These are phyloP conservation scores for Potentilla sterilis DNA, from an alignment of 306 rosid genomes.

Conservation along the genomic window DNA sequence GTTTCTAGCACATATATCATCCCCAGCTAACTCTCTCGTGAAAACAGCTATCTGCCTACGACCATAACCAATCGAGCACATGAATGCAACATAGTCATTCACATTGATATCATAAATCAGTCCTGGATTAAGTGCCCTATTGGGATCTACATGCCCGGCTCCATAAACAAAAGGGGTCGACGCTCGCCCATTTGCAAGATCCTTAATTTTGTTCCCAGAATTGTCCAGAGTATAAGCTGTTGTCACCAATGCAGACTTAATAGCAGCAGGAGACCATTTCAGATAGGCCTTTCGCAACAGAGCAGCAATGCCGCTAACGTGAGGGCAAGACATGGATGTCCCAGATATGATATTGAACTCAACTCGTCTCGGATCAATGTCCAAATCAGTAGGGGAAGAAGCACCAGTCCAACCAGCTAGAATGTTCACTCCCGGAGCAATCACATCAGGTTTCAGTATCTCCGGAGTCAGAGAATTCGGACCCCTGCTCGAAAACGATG, in stretches of 20 bases:
- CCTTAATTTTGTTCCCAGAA: constrained; percentile 53
- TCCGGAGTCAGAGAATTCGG: constrained; percentile 61
- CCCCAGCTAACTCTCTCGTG: constrained; percentile 40
- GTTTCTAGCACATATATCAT: constrained; percentile 37
- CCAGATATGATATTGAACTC: constrained; percentile 91
- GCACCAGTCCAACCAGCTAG: constrained; percentile 89
- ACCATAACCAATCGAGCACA: constrained; percentile 82
- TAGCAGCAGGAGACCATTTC: constrained; percentile 74
- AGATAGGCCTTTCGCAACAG: constrained; percentile 72
- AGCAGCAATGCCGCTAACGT: constrained; percentile 85
- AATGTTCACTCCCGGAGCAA: constrained; percentile 94
- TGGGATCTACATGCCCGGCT: constrained; percentile 94
- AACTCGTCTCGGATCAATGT: constrained; percentile 74
- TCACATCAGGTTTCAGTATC: constrained; percentile 88
- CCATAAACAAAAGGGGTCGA: constrained; percentile 78
- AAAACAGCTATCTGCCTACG: constrained; percentile 50
- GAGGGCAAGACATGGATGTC: constrained; percentile 96
- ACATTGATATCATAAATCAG: constrained; percentile 59
- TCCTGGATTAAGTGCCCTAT: constrained; percentile 76
- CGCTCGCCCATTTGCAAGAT: constrained; percentile 64
- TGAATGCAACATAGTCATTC: constrained; percentile 63
- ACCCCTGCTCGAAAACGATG: constrained; percentile 88
- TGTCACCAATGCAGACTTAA: constrained; percentile 79
- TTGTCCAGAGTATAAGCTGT: constrained; percentile 69
- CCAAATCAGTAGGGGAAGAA: constrained; percentile 66